These are phyloP conservation scores for Mycena venus DNA, from an alignment of 768 basidiomycete genomes.

Conservation along the genomic window DNA sequence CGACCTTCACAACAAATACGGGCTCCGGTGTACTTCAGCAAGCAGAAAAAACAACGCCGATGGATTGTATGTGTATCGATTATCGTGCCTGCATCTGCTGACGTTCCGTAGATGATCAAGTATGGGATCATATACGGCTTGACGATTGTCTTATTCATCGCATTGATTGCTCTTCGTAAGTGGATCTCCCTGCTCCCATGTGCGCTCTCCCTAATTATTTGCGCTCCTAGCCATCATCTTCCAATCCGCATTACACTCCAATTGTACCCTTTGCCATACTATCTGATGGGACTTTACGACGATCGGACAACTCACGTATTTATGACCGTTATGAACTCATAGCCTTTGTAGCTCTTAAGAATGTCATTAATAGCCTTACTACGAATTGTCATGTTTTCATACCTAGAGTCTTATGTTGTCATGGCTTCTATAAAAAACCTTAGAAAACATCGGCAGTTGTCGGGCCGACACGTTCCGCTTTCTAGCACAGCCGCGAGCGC, in stretches of 20 bases:
- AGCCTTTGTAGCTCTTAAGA: constrained; percentile 23
- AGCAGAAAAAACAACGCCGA: constrained; percentile 90
- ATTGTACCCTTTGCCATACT: constrained; percentile 74
- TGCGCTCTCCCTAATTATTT: constrained; percentile 24
- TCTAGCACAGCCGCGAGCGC: no score
- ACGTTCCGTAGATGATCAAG: constrained; percentile 73
- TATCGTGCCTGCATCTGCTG: constrained; percentile 1
- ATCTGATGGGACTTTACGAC: constrained; percentile 9
- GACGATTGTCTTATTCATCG: constrained; percentile 77
- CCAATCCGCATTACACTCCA: constrained; percentile 68
- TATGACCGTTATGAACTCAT: constrained; percentile 27
- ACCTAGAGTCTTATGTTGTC: no score
- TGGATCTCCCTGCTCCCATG: constrained; percentile 22
- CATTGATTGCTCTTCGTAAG: constrained; percentile 85
- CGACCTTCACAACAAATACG: constrained; percentile 95
- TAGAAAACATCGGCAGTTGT: no score
- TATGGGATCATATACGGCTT: constrained; percentile 85
- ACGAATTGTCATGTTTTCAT: constrained; percentile 20
- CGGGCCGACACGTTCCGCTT: no score
- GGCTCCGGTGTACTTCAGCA: constrained; percentile 90
- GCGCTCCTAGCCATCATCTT: constrained; percentile 67
- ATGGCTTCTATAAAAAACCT: no score
- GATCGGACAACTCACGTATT: constrained; percentile 27
- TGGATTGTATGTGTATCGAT: constrained; percentile 76
- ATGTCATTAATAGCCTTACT: constrained; percentile 18